A percentile compares a stretch with the other conserved stretches of the same genome.
These are phyloP conservation scores for Schizochytrium sp. DNA, from an alignment of 108 stramenopile genomes.

Conservation along the genomic window DNA sequence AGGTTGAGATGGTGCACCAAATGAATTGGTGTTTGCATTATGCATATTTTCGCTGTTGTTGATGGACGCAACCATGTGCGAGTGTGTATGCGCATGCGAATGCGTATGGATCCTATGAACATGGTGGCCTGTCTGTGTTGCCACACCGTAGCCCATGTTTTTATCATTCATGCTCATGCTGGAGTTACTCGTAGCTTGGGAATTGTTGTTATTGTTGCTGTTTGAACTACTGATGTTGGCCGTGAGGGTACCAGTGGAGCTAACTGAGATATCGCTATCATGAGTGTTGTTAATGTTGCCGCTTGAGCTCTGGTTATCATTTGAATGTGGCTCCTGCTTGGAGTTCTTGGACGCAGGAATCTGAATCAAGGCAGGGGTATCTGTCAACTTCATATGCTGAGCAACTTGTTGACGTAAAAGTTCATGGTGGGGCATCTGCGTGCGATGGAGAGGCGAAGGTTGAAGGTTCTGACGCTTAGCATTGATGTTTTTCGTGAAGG, in stretches of 20 bases:
- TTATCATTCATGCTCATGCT: no score
- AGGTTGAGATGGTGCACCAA: neutral
- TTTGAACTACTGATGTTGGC: no score
- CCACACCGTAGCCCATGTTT: no score
- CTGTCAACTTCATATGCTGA: slow-evolving; percentile 12
- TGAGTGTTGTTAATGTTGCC: no score
- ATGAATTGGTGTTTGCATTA: slow-evolving; percentile 7
- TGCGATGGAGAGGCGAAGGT: slow-evolving; percentile 46
- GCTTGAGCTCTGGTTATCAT: neutral
- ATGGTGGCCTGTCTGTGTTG: no score
- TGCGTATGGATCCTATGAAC: no score
- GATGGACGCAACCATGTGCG: neutral
- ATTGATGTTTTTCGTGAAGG: neutral
- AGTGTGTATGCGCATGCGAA: neutral
- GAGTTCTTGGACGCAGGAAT: neutral
- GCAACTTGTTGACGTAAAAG: neutral
- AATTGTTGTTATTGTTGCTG: no score
- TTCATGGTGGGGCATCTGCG: slow-evolving; percentile 30
- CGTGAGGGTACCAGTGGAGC: no score
- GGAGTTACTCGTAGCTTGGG: no score
- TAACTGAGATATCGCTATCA: no score
- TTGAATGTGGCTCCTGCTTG: neutral
- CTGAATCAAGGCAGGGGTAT: neutral
- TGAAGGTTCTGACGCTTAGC: slow-evolving; percentile 33
- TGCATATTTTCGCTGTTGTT: slow-evolving; percentile 5